Evolutionary conservation across 1,284 basidiomycete species (phyloP).

Genomic region (Pholiota adiposa): DNA sequence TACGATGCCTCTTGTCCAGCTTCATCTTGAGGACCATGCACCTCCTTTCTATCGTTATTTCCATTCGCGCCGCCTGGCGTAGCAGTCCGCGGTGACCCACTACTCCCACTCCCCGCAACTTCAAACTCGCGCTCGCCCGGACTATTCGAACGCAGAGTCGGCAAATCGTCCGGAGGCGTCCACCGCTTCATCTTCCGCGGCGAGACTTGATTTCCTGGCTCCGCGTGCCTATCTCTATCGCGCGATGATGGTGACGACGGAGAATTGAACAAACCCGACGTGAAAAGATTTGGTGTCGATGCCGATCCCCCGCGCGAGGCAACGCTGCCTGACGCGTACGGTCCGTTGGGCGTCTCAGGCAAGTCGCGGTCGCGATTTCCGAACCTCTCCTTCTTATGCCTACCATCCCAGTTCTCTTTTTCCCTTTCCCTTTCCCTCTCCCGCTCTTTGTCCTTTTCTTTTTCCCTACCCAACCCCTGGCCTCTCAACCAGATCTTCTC

Average conservation of each 20-base stretch:
- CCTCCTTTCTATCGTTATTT: neutral
- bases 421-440: conserved; percentile 10
- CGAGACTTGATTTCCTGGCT: conserved; percentile 3
- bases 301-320: conserved; percentile 45
- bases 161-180: conserved; percentile 56
- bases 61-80: neutral
- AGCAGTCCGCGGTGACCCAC: conserved; percentile 1
- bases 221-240: neutral
- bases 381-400: neutral
- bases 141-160: conserved; percentile 58
- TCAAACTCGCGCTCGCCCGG: conserved; percentile 33
- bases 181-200: conserved; percentile 41
- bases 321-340: conserved; percentile 6
- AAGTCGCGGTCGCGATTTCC: neutral
- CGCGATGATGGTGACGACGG: neutral
- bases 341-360: neutral
- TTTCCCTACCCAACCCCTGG: conserved; percentile 6
- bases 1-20: conserved; percentile 17
- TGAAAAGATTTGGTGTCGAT: conserved; percentile 65
- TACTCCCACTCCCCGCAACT: neutral
- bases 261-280: neutral
- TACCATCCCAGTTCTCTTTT: conserved; percentile 21
- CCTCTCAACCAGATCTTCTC: conserved; percentile 15
- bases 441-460: neutral
- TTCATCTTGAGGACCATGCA: conserved; percentile 3